Conservation (phyloP, 306 rosid genomes). For the Ormosia emarginata region DNA sequence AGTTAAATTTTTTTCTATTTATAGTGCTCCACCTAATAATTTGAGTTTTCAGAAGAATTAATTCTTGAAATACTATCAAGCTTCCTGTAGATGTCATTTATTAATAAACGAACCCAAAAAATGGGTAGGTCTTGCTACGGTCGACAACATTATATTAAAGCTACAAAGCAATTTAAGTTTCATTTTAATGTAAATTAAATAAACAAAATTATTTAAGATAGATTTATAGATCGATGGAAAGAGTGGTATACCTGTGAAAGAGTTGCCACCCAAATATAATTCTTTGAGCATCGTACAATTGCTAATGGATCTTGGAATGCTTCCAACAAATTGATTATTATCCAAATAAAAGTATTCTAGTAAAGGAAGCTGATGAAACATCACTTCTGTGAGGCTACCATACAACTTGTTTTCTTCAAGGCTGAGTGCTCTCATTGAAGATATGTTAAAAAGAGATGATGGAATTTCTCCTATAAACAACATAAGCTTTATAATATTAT, state of each 20-base stretch:
- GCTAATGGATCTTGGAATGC: conserved; percentile 11
- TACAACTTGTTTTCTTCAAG: not conserved
- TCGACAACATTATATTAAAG: not conserved
- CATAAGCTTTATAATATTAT: not conserved
- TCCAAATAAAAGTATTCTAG: not conserved
- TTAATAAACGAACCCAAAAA: not conserved
- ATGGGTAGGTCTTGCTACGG: not conserved
- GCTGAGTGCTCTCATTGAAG: conserved; percentile 12
- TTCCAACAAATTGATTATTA: conserved; percentile 7
- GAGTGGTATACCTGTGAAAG: not conserved
- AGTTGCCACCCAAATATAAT: not conserved
- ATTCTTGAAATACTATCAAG: too few relatives aligned
- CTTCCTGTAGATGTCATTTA: too few relatives aligned
- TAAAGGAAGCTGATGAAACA: not conserved
- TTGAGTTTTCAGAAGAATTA: too few relatives aligned
- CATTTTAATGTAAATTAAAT: not conserved
- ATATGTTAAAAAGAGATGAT: not conserved
- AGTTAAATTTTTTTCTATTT: too few relatives aligned
- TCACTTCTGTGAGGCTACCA: conserved; percentile 10
- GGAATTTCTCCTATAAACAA: conserved; percentile 1
- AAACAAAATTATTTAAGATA: not conserved
- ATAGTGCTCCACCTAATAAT: too few relatives aligned
- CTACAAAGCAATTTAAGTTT: not conserved
- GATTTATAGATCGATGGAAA: not conserved
- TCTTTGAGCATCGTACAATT: conserved; percentile 10